Conservation (phyloP, 257 asterid genomes). For the Plantago elongata region DNA sequence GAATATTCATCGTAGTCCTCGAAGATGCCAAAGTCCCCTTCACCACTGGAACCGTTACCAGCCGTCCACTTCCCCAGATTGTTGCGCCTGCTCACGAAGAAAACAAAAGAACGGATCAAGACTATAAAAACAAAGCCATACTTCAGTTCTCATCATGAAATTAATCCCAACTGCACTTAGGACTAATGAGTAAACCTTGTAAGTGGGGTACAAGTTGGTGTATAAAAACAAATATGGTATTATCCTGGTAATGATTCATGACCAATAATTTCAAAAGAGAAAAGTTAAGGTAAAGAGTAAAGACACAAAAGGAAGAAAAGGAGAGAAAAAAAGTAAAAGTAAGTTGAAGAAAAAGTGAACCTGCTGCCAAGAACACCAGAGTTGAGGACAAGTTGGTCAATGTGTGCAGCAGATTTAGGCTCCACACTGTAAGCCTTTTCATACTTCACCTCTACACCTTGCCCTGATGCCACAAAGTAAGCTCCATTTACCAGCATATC, state of each 20-base stretch:
- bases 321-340: not conserved
- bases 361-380: slow-evolving; percentile 52
- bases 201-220: no score
- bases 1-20: slow-evolving; percentile 52
- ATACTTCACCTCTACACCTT: slow-evolving; percentile 44
- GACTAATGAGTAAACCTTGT: no score
- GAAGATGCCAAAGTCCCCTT: slow-evolving; percentile 39
- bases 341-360: slow-evolving; percentile 17
- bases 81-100: slow-evolving; percentile 35
- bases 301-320: slow-evolving; percentile 15
- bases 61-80: slow-evolving; percentile 62
- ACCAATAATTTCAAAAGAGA: not conserved
- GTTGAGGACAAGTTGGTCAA: slow-evolving; percentile 45
- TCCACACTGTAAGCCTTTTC: slow-evolving; percentile 62
- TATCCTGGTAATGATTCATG: not conserved
- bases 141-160: no score
- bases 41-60: slow-evolving; percentile 31
- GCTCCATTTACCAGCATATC: slow-evolving; percentile 61
- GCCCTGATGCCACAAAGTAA: slow-evolving; percentile 53
- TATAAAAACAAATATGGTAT: no score
- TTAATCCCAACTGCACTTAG: no score
- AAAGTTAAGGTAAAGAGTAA: not conserved
- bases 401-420: slow-evolving; percentile 47
- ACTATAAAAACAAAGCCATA: no score
- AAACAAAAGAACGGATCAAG: not conserved